Percentiles rank a stretch among this genome's conserved stretches.
These are phyloP conservation scores for Quercus parvula DNA, from an alignment of 306 rosid genomes.

Conservation along the genomic window DNA sequence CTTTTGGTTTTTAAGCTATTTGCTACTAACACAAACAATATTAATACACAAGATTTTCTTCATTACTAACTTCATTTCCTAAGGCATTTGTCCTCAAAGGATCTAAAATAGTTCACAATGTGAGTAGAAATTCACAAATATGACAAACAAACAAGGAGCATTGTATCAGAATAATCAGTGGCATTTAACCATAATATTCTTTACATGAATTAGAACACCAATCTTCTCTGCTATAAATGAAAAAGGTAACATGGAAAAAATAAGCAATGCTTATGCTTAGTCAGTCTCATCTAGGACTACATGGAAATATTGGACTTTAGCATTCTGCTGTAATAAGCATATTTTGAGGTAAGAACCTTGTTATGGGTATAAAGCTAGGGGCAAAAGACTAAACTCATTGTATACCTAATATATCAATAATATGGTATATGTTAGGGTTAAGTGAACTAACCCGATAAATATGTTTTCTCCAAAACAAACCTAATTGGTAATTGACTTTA, in stretches of 20 bases:
- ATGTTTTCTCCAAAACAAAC: background rate
- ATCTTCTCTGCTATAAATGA: background rate
- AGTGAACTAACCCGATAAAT: no score
- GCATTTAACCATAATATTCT: background rate
- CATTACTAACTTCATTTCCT: background rate
- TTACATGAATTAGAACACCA: background rate
- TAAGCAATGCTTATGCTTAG: background rate
- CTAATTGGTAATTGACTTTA: background rate
- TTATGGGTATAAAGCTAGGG: no score
- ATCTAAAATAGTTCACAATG: background rate
- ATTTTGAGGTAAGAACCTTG: background rate
- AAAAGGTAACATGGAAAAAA: background rate
- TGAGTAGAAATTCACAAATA: background rate
- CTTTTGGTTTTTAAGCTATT: background rate
- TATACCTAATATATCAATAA: no score
- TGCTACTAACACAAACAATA: background rate
- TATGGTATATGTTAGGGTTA: no score
- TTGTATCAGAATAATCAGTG: background rate
- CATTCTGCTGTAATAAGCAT: background rate
- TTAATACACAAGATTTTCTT: background rate
- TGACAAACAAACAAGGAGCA: background rate
- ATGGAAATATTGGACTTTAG: background rate
- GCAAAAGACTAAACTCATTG: no score
- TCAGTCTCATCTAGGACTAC: slow-evolving; percentile 5
- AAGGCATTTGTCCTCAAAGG: background rate